Percentiles rank a stretch among this genome's conserved stretches.
Conservation (phyloP, 192 early-diverging fungal genomes). For the Coemansia aciculifera region DNA sequence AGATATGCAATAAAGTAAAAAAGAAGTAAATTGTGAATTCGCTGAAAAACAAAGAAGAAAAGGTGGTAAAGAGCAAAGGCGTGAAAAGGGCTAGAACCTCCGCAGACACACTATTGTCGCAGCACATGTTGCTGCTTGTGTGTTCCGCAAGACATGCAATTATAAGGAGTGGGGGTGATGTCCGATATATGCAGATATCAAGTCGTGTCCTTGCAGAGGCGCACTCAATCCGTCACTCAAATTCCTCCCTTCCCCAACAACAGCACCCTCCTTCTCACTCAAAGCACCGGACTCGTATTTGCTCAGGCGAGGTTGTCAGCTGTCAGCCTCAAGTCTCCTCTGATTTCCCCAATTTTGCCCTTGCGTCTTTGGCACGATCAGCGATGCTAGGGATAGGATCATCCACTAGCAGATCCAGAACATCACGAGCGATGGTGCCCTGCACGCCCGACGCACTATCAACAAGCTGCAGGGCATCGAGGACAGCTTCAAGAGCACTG, state of each 20-base stretch:
- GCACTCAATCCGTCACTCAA: neutral
- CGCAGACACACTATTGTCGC: neutral
- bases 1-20: neutral
- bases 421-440: conserved; percentile 4
- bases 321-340: neutral
- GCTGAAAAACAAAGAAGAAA: neutral
- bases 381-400: conserved; percentile 58
- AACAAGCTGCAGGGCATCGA: neutral
- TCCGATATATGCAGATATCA: conserved; percentile 1
- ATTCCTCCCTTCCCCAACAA: neutral
- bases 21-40: neutral
- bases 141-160: neutral
- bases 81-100: neutral
- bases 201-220: neutral
- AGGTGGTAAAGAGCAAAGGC: neutral
- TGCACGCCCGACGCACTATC: neutral
- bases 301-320: neutral
- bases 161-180: neutral
- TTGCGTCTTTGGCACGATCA: conserved; percentile 49
- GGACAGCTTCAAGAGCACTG: conserved; percentile 41
- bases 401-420: conserved; percentile 25
- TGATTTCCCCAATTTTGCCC: neutral
- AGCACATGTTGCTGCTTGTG: neutral
- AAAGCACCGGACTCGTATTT: neutral
- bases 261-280: neutral